Evolutionary conservation across 257 asterid species (phyloP).

Genomic region (Sherardia arvensis): DNA sequence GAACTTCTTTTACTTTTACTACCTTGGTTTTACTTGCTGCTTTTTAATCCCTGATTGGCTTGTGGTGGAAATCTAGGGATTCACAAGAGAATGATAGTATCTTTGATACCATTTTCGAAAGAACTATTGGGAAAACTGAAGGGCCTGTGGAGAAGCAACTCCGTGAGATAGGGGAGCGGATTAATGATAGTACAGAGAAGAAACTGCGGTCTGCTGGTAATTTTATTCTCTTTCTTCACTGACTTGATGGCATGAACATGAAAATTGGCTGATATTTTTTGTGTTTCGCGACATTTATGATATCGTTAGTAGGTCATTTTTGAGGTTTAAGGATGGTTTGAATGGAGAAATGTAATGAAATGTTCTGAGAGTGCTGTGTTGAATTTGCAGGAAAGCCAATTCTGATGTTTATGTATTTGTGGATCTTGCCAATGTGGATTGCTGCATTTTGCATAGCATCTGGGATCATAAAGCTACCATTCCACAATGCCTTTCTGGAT

Average conservation of each 20-base stretch:
- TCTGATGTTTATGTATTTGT: slow-evolving; percentile 29
- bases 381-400: slow-evolving; percentile 55
- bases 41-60: neutral
- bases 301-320: no score
- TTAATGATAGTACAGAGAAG: slow-evolving; percentile 34
- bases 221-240: neutral
- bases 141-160: slow-evolving; percentile 62
- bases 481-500: slow-evolving; percentile 37
- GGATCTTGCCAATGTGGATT: slow-evolving; percentile 64
- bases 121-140: slow-evolving; percentile 47
- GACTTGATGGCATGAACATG: neutral
- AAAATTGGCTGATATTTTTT: no score
- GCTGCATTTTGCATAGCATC: slow-evolving; percentile 47
- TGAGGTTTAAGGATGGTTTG: no score
- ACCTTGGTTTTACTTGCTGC: neutral
- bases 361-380: neutral
- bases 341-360: neutral
- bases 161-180: slow-evolving; percentile 74
- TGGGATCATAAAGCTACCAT: slow-evolving; percentile 49
- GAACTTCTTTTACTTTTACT: neutral
- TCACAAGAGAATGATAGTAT: slow-evolving; percentile 25
- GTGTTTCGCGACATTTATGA: no score
- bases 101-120: slow-evolving; percentile 36
- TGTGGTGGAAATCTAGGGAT: slow-evolving; percentile 20
- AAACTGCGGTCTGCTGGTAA: slow-evolving; percentile 45